These are phyloP conservation scores for Penicillium sp. DNA, from an alignment of 2,329 filamentous ascomycete genomes.

Conservation along the genomic window DNA sequence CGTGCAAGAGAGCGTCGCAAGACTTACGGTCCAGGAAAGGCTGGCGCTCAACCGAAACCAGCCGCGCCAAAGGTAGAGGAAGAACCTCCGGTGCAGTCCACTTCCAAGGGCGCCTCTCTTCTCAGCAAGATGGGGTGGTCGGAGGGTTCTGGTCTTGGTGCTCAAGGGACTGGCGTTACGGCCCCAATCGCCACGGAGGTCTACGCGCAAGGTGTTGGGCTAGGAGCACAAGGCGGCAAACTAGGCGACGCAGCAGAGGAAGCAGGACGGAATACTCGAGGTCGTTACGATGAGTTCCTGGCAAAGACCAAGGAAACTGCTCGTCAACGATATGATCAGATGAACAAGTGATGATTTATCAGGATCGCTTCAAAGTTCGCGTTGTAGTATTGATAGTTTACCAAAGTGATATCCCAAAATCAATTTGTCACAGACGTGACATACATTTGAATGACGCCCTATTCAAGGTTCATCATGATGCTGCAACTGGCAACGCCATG, in stretches of 20 bases:
- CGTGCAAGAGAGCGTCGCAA: slow-evolving; percentile 48
- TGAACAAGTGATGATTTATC: slow-evolving; percentile 27
- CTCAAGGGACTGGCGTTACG: slow-evolving; percentile 49
- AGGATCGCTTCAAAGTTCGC: neutral
- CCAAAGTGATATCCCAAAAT: slow-evolving; percentile 1
- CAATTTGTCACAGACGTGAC: neutral
- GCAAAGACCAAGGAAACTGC: slow-evolving; percentile 49
- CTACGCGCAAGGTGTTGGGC: slow-evolving; percentile 51
- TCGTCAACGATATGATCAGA: slow-evolving; percentile 48
- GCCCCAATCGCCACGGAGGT: slow-evolving; percentile 50
- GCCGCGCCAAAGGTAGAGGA: slow-evolving; percentile 32
- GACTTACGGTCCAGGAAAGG: slow-evolving; percentile 41
- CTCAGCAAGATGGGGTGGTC: slow-evolving; percentile 55
- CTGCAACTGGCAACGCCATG: slow-evolving; percentile 6
- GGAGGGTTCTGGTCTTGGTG: slow-evolving; percentile 49
- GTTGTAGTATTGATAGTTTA: neutral
- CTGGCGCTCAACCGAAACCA: slow-evolving; percentile 19
- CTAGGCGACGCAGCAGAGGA: slow-evolving; percentile 51
- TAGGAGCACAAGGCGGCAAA: slow-evolving; percentile 51
- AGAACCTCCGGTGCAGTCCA: slow-evolving; percentile 26
- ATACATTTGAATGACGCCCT: neutral
- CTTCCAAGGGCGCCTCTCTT: slow-evolving; percentile 52
- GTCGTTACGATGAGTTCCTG: slow-evolving; percentile 49
- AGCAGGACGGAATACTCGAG: slow-evolving; percentile 49
- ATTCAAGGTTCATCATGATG: neutral